Evolutionary conservation across 345 rosid genomes (phyloP).

Genomic region (Eucalyptus erythrocorys): DNA sequence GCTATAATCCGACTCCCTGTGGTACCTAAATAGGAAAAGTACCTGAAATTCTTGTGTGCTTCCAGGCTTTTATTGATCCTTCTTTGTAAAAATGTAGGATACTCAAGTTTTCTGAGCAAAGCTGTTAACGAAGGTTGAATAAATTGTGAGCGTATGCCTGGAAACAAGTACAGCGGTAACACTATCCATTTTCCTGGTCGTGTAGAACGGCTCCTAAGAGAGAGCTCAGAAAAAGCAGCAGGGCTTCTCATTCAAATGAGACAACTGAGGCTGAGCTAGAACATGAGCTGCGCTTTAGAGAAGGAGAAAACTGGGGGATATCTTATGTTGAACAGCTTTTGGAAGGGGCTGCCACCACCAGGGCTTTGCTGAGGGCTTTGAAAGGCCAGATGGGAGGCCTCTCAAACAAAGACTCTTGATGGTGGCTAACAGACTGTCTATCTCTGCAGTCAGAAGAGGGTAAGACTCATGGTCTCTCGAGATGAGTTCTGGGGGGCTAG

Average conservation of each 20-base stretch:
- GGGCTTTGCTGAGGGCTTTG: slow-evolving; percentile 52
- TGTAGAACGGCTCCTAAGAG: too few relatives aligned
- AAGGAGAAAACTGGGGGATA: slow-evolving; percentile 35
- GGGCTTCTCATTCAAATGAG: too few relatives aligned
- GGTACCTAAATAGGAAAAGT: neutral
- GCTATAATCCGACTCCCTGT: neutral
- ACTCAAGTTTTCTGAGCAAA: slow-evolving; percentile 6
- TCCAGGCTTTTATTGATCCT: slow-evolving; percentile 3
- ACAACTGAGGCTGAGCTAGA: slow-evolving; percentile 38
- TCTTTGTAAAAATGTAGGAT: slow-evolving; percentile 42
- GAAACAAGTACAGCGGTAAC: slow-evolving; percentile 64
- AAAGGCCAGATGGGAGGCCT: slow-evolving; percentile 56
- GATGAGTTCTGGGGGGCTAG: slow-evolving; percentile 96
- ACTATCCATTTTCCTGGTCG: slow-evolving; percentile 46
- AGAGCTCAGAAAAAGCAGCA: too few relatives aligned
- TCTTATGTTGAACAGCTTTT: slow-evolving; percentile 46
- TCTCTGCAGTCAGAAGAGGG: slow-evolving; percentile 90
- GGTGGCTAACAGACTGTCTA: slow-evolving; percentile 95
- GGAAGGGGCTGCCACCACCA: slow-evolving; percentile 63
- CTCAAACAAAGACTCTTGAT: slow-evolving; percentile 76
- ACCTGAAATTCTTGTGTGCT: neutral
- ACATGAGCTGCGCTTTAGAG: slow-evolving; percentile 32
- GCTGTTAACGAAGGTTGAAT: slow-evolving; percentile 11
- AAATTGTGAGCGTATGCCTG: slow-evolving; percentile 80
- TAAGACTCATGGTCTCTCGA: slow-evolving; percentile 94